Base-by-base conservation (phyloP, 202 grass and related monocot genomes). In the Miscanthus sacchariflorus region DNA sequence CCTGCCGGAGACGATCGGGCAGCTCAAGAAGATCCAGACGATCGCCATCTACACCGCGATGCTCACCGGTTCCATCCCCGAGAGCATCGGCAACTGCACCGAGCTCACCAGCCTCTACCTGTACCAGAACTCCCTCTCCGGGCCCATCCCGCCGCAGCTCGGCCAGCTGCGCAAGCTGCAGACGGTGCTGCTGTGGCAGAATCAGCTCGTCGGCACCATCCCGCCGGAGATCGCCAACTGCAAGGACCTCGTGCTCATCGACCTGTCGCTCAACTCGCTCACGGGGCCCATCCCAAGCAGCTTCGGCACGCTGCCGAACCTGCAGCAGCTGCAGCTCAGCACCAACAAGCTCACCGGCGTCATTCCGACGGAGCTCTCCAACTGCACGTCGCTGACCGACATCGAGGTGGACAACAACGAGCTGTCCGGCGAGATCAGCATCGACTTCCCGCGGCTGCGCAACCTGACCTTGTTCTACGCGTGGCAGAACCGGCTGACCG, bases 121-220 rank as follows among this genome's bases (percentile, higher is more conserved):
- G 13, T 99, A 99, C 88, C 94, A 99, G 88, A 99, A 99, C 59
- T 74, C 87, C 9, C 89, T 99, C 8, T 77, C 97, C 7, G 97
- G 92, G 7, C 23, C 88, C 0, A 89, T 96, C 70, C 96, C 94
- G 7, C 69, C 87, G 46, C 80, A 90, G 84, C 86, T 99, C n/a
- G 96, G 96, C 19, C 58, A 88, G 70, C 89, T 99, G 3, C 49
- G 87, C 18, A 96, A 93, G 73, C 94, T 98, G 19, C 94, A 92
- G 77, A 96, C 81, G 36, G 83, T 96, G 86, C 94, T 98, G 80
- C 86, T 98, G 4, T 98, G 96, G 96, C 92, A 98, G 93, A 98
- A 98, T 88, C 81, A 83, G 75, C 83, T 98, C 72, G 94, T 93
- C 25, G 96, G 96, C 42, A 18, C 89, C 6, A 96, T 98, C 50